These are phyloP conservation scores for Ogataea nitratoaversa DNA, from an alignment of 805 yeast species.

Conservation along the genomic window DNA sequence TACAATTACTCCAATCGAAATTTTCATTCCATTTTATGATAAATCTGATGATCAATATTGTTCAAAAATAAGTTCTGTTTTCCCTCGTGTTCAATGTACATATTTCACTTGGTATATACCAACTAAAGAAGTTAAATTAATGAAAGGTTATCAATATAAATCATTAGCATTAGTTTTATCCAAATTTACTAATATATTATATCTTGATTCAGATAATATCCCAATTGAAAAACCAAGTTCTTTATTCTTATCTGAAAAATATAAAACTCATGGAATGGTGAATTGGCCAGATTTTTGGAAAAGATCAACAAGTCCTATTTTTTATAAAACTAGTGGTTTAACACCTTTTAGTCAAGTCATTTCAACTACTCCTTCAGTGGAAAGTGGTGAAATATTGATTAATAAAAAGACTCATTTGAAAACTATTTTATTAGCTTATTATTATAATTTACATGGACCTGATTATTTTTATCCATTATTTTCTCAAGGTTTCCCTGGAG, in stretches of 20 bases:
- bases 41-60: conserved; percentile 40
- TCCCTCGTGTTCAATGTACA: conserved; percentile 38
- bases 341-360: conserved; percentile 29
- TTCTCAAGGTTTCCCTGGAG: conserved; percentile 72
- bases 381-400: conserved; percentile 65
- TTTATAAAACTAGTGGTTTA: conserved; percentile 44
- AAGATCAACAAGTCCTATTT: conserved; percentile 56
- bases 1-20: conserved; percentile 39
- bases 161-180: conserved; percentile 46
- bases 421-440: conserved; percentile 54
- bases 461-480: conserved; percentile 60
- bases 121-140: conserved; percentile 6
- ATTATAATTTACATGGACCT: conserved; percentile 67
- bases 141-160: conserved; percentile 45
- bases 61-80: conserved; percentile 36
- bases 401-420: conserved; percentile 56
- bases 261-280: conserved; percentile 41
- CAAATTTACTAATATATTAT: conserved; percentile 41
- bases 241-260: conserved; percentile 42
- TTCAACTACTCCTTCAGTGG: conserved; percentile 53
- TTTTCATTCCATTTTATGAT: conserved; percentile 42
- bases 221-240: conserved; percentile 37
- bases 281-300: conserved; percentile 71
- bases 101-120: conserved; percentile 35
- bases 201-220: conserved; percentile 47